Evolutionary conservation across 2,329 filamentous ascomycete genomes (phyloP).

Genomic region (Mycogone perniciosa): DNA sequence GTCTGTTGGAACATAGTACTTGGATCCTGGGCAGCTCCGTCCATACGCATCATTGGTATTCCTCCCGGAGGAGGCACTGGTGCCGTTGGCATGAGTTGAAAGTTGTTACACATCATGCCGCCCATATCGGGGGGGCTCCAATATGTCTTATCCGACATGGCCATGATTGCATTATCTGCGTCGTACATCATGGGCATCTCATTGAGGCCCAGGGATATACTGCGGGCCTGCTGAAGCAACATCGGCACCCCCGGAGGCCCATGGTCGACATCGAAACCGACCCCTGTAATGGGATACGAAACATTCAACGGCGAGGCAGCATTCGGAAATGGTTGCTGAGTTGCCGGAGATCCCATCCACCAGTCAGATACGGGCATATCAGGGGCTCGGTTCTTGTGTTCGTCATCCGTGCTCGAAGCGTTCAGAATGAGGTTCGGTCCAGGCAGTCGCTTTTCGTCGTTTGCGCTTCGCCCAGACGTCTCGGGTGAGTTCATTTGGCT

Average conservation of each 20-base stretch:
- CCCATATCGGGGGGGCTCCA: constrained; percentile 14
- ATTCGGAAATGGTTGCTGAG: constrained; percentile 8
- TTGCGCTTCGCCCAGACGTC: constrained; percentile 10
- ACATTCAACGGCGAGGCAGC: constrained; percentile 4
- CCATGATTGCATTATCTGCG: constrained; percentile 17
- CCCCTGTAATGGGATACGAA: constrained; percentile 9
- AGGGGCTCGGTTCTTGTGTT: constrained; percentile 12
- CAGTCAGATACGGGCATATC: constrained; percentile 19
- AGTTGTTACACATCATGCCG: constrained; percentile 14
- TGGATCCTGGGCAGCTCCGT: constrained; percentile 9
- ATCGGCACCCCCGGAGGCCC: constrained; percentile 22
- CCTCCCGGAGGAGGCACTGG: constrained; percentile 4
- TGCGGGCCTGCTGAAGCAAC: constrained; percentile 23
- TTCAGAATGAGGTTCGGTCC: constrained; percentile 24
- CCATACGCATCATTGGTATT: constrained; percentile 15
- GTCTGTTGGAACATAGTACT: constrained; percentile 18
- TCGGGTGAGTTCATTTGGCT: constrained; percentile 16
- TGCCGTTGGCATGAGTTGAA: constrained; percentile 8
- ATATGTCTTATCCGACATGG: constrained; percentile 16
- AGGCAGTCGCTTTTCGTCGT: constrained; percentile 16
- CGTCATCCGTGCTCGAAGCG: constrained; percentile 18
- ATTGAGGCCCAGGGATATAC: constrained; percentile 14
- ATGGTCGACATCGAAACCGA: constrained; percentile 16
- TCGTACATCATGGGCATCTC: constrained; percentile 15
- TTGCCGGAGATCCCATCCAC: constrained; percentile 10